phyloP scores from a whole-genome alignment of 2,329 filamentous ascomycete species.

The Scorias spongiosa region DNA sequence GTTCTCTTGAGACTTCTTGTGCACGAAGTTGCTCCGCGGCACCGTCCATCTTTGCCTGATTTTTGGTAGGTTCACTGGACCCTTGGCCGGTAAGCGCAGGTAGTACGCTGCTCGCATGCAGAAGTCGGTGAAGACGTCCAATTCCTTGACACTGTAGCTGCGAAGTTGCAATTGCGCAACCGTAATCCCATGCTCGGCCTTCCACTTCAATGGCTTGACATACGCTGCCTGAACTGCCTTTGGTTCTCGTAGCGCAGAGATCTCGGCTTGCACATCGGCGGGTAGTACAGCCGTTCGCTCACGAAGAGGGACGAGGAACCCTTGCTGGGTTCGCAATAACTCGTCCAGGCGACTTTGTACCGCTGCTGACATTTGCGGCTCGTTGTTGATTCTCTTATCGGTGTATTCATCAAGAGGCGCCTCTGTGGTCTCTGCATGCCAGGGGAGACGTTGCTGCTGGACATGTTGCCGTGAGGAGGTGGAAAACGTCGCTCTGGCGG shows the following conservation, averaged over 20 bases:
- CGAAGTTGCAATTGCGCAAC: constrained; percentile 84
- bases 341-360: constrained; percentile 2
- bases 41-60: constrained; percentile 93
- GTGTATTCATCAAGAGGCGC: background rate
- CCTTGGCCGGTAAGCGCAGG: constrained; percentile 69
- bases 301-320: constrained; percentile 6
- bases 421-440: constrained; percentile 5
- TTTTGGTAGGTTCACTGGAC: constrained; percentile 71
- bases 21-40: constrained; percentile 73
- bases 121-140: constrained; percentile 92
- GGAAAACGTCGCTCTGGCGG: constrained; percentile 4
- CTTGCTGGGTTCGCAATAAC: constrained; percentile 2
- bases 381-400: constrained; percentile 1
- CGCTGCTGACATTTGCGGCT: constrained; percentile 3
- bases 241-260: constrained; percentile 44
- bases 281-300: constrained; percentile 3
- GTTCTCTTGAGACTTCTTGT: constrained; percentile 96
- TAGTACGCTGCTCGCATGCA: constrained; percentile 90
- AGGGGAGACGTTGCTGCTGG: background rate
- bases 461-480: constrained; percentile 1
- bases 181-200: constrained; percentile 60
- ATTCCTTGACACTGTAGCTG: constrained; percentile 75
- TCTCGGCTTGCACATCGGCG: constrained; percentile 10
- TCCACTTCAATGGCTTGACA: constrained; percentile 65
- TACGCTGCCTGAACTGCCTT: constrained; percentile 74